Conservation (phyloP, 169 alveolate species). For the Besnoitia besnoiti region DNA sequence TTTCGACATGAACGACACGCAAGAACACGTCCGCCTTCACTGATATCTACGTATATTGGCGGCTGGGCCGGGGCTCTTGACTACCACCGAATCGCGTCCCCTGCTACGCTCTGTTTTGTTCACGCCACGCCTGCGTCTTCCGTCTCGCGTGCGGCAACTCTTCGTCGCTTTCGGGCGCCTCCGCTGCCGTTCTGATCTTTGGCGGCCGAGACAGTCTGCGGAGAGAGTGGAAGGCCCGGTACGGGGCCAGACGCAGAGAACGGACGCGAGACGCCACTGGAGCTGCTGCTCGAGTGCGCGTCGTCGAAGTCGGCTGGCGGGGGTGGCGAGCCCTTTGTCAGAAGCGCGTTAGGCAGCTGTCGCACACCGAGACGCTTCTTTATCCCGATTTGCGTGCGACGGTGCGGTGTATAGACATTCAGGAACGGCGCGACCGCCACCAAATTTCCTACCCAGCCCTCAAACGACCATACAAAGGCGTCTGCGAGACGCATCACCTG, state of each 20-base stretch:
- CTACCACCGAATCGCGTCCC: no score
- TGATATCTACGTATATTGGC: no score
- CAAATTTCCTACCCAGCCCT: constrained; percentile 16
- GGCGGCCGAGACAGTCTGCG: neutral
- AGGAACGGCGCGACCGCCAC: constrained; percentile 24
- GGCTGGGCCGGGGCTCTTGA: no score
- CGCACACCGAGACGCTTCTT: constrained; percentile 35
- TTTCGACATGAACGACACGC: no score
- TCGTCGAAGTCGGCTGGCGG: neutral
- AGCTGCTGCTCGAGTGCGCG: neutral
- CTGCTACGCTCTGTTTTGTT: no score
- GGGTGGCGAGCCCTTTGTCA: neutral
- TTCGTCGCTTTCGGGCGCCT: neutral
- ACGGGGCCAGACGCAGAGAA: neutral
- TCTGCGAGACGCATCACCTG: constrained; percentile 42
- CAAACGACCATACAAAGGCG: constrained; percentile 32
- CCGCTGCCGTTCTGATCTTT: neutral
- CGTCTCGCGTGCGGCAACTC: no score
- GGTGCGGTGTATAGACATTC: constrained; percentile 31
- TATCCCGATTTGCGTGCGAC: constrained; percentile 26
- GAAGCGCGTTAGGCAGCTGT: neutral
- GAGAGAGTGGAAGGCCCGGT: neutral
- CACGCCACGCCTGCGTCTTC: no score
- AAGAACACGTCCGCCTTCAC: no score
- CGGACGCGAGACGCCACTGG: neutral